Evolutionary conservation across 306 rosid genomes (phyloP), one percentile per base, ranked within the genome.

Genomic region (Bauhinia variegata): DNA sequence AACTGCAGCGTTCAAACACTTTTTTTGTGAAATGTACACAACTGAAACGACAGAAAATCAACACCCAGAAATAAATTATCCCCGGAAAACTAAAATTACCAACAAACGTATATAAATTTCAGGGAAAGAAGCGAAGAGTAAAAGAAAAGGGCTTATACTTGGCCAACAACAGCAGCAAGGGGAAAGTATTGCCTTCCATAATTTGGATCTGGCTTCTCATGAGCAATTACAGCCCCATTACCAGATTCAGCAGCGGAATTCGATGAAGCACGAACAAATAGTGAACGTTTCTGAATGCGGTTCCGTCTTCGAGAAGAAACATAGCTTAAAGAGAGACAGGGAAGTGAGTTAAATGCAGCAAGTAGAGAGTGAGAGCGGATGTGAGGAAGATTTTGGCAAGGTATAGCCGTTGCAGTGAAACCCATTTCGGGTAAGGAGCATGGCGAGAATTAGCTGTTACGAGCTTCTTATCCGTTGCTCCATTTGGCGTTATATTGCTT

Each of bases 101-200:
- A 19, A 37, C 47, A 10, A 18, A 61, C 5, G 53, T 4, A 28
- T 1, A 37, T 6, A 52, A 33, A 17, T 19, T 47, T 32, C 3
- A 16, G 28, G 33, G 14, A 53, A 60, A 4, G 3, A 67, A 5
- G 54, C n/a, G 8, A 42, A 4, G 11, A 41, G 53, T 51, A 37
- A 71, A 8, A 65, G 31, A 61, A 54, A 37, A 46, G 8, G 60
- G 32, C n/a, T 2, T 11, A 4, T 83, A 92, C 98, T 70, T 89
- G 98, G 76, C 97, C 98, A 15, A 93, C 87, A 70, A 93, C 98
- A 36, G 98, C 98, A 33, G 98, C 98, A 31, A 93, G 87, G 31
- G 98, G 98, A 42, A 92, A 92, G 69, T 50, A 92, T 71, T 83
- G 91, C 33, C 96, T 77, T 48, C 98, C 98, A 68, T 81, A 92